Evolutionary conservation across 2,329 filamentous ascomycete genomes (phyloP).

Genomic region (Delphinella strobiligena): DNA sequence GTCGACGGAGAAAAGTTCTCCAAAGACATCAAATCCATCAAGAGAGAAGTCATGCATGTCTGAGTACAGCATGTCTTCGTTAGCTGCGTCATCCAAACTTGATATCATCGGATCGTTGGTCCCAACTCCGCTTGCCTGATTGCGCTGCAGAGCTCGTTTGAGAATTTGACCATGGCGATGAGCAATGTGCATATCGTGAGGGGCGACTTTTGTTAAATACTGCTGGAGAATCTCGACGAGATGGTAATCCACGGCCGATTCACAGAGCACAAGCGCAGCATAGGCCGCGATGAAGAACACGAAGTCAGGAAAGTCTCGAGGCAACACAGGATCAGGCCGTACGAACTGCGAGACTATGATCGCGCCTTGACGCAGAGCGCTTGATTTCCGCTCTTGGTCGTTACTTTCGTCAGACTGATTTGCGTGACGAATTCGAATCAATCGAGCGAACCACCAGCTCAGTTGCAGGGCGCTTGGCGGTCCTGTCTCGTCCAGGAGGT

Average conservation of each 20-base stretch:
- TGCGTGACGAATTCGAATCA: neutral
- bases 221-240: constrained; percentile 4
- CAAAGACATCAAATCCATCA: constrained; percentile 6
- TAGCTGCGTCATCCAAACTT: neutral
- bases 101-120: neutral
- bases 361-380: constrained; percentile 1
- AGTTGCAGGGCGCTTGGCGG: constrained; percentile 3
- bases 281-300: constrained; percentile 7
- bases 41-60: neutral
- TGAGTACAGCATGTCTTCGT: neutral
- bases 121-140: neutral
- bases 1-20: constrained; percentile 5
- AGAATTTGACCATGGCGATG: constrained; percentile 2
- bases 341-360: constrained; percentile 9
- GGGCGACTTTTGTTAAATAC: constrained; percentile 3
- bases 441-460: constrained; percentile 2
- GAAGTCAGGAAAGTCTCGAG: constrained; percentile 5
- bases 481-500: neutral
- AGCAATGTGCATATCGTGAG: constrained; percentile 3
- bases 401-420: neutral
- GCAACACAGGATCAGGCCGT: neutral
- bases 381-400: neutral
- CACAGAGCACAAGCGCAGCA: constrained; percentile 6
- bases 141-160: constrained; percentile 4
- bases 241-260: constrained; percentile 5